A percentile compares a stretch with the other conserved stretches of the same genome.
Evolutionary conservation across 768 basidiomycete genomes (phyloP).

Genomic region (Mycena vulgaris): DNA sequence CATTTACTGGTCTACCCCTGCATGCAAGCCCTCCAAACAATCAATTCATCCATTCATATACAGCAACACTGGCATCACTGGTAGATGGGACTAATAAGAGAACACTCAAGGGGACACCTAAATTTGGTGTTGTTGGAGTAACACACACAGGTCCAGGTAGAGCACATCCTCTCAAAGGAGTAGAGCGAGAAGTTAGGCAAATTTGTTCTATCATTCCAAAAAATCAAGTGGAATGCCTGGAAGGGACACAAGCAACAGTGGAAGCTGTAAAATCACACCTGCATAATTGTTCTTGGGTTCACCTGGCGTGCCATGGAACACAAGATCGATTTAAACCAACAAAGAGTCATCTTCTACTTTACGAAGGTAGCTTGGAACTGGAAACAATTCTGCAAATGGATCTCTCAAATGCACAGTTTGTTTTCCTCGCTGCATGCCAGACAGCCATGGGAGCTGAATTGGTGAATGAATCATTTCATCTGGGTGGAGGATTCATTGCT

Average conservation of each 20-base stretch:
- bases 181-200: background rate
- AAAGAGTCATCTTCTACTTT: constrained; percentile 9
- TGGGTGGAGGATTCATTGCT: too few relatives aligned
- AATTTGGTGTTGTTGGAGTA: constrained; percentile 13
- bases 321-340: constrained; percentile 13
- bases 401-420: constrained; percentile 16
- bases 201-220: background rate
- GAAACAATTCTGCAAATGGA: constrained; percentile 6
- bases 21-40: too few relatives aligned
- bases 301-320: constrained; percentile 11
- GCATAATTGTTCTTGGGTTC: constrained; percentile 2
- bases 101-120: background rate
- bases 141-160: background rate
- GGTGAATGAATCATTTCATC: too few relatives aligned
- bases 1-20: too few relatives aligned
- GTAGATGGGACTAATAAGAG: constrained; percentile 3
- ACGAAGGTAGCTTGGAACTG: constrained; percentile 1
- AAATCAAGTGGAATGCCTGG: background rate
- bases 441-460: too few relatives aligned
- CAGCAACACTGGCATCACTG: constrained; percentile 31
- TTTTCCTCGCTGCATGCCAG: too few relatives aligned
- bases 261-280: background rate
- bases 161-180: background rate
- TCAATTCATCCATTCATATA: too few relatives aligned
- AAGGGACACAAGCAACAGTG: background rate